Evolutionary conservation across 2,329 filamentous ascomycete genomes (phyloP).

Genomic region (Beauveria sp.): DNA sequence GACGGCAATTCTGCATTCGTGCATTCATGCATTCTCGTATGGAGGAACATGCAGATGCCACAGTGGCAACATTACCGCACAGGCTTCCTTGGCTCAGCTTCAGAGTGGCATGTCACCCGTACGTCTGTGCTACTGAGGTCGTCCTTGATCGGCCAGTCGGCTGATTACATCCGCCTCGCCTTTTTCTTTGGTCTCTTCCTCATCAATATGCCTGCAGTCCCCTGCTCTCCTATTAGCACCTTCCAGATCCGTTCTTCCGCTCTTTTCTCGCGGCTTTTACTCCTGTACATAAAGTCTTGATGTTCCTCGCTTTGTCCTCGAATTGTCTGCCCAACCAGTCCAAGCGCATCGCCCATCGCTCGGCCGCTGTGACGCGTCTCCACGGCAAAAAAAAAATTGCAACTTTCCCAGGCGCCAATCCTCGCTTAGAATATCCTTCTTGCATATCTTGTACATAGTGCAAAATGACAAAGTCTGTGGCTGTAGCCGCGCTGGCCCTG

Average conservation of each 20-base stretch:
- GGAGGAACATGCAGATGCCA: neutral
- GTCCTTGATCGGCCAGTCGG: too few species aligned
- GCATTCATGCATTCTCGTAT: neutral
- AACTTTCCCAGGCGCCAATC: neutral
- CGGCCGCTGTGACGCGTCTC: neutral
- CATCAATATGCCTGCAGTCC: neutral
- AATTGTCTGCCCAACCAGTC: neutral
- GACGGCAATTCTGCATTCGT: neutral
- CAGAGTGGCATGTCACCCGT: neutral
- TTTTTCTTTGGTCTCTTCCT: neutral
- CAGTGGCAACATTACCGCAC: neutral
- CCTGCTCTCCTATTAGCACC: neutral
- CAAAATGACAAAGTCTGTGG: conserved; percentile 12
- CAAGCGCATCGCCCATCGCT: neutral
- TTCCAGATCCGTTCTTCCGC: neutral
- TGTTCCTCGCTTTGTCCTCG: neutral
- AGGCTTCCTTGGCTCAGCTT: neutral
- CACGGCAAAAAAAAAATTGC: neutral
- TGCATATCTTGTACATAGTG: neutral
- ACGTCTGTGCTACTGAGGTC: neutral
- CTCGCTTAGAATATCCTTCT: neutral
- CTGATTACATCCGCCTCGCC: neutral
- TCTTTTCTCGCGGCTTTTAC: neutral
- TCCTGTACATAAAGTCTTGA: neutral
- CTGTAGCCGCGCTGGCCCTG: conserved; percentile 31